Conservation (phyloP, 2,329 filamentous ascomycete genomes). For the Aspergillus sp. region DNA sequence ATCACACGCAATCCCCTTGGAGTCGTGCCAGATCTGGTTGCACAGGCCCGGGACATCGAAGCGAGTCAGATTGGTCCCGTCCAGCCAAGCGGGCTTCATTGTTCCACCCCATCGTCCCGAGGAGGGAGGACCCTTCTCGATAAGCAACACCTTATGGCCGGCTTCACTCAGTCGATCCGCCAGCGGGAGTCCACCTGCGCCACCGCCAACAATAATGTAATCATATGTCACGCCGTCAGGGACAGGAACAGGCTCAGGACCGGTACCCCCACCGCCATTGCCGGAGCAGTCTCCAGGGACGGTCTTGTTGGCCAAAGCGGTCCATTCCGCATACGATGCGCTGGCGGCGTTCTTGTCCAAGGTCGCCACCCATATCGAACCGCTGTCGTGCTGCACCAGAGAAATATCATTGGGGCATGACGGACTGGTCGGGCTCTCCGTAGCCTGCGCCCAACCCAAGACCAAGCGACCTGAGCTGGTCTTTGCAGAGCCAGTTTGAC, state of each 20-base stretch:
- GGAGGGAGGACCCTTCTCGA: slow-evolving; percentile 60
- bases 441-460: slow-evolving; percentile 57
- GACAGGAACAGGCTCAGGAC: slow-evolving; percentile 6
- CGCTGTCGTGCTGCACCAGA: slow-evolving; percentile 54
- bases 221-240: slow-evolving; percentile 23
- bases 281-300: slow-evolving; percentile 14
- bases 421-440: slow-evolving; percentile 38
- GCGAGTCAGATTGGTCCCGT: slow-evolving; percentile 60
- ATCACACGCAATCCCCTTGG: slow-evolving; percentile 51
- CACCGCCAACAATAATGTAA: slow-evolving; percentile 47
- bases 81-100: slow-evolving; percentile 59
- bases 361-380: slow-evolving; percentile 53
- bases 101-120: slow-evolving; percentile 63
- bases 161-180: slow-evolving; percentile 61
- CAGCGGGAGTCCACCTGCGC: slow-evolving; percentile 53
- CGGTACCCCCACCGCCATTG: slow-evolving; percentile 4
- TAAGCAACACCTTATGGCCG: slow-evolving; percentile 63
- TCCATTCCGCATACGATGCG: slow-evolving; percentile 31
- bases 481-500: slow-evolving; percentile 41
- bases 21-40: slow-evolving; percentile 67
- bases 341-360: slow-evolving; percentile 45
- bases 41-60: slow-evolving; percentile 71
- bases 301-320: slow-evolving; percentile 22
- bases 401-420: slow-evolving; percentile 47
- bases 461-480: slow-evolving; percentile 47